Percentiles rank a stretch among this genome's conserved stretches.
These are phyloP conservation scores for Borovskyia barvae DNA, from an alignment of 208 protist species.

Conservation along the genomic window DNA sequence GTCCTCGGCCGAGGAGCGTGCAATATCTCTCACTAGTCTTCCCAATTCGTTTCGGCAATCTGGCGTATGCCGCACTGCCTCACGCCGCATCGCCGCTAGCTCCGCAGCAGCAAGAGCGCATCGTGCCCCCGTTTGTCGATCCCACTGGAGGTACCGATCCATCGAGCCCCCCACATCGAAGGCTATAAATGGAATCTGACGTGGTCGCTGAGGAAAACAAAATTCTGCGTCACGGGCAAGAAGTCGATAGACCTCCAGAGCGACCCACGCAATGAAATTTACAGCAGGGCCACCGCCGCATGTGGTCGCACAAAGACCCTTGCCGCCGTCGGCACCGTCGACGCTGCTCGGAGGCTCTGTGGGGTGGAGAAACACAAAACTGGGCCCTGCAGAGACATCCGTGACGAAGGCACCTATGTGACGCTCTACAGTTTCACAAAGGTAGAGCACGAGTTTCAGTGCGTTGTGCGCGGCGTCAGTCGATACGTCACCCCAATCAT, in stretches of 20 bases:
- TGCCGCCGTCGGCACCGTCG: not conserved
- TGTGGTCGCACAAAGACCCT: not conserved
- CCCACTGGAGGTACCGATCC: conserved; percentile 8
- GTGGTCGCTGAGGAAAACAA: conserved; percentile 2
- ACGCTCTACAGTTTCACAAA: conserved; percentile 17
- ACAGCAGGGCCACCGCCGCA: conserved; percentile 25
- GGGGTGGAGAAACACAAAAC: not conserved
- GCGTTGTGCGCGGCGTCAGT: too few species aligned
- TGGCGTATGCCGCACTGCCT: not conserved
- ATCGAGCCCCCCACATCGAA: conserved; percentile 6
- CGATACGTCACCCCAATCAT: too few species aligned
- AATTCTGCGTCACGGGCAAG: conserved; percentile 28
- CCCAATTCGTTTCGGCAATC: too few species aligned
- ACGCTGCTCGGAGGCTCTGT: not conserved
- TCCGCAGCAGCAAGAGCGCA: not conserved
- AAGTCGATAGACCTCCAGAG: conserved; percentile 37
- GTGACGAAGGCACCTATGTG: conserved; percentile 19
- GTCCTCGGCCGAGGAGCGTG: not conserved
- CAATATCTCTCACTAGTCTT: not conserved
- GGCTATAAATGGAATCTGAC: not conserved
- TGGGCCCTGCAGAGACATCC: conserved; percentile 15
- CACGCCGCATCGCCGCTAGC: not conserved
- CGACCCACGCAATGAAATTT: conserved; percentile 57
- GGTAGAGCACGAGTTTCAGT: conserved; percentile 13
- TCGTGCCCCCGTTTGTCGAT: not conserved